These are phyloP conservation scores for Alloascoidea africana DNA, from an alignment of 805 yeast genomes.

Conservation along the genomic window DNA sequence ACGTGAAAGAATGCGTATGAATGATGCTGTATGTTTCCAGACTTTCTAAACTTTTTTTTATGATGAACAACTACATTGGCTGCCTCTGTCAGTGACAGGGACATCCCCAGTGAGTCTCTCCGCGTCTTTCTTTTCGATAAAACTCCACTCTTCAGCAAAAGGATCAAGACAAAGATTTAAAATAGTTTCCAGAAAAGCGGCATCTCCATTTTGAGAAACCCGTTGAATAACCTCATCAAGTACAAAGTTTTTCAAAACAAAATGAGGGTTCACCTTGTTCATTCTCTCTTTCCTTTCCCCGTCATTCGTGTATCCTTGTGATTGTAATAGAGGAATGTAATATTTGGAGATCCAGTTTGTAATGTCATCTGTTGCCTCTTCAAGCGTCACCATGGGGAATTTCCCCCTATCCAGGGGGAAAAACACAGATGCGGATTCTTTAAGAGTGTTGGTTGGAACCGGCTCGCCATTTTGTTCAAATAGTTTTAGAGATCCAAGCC, in stretches of 20 bases:
- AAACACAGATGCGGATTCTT: slow-evolving; percentile 11
- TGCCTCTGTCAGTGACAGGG: slow-evolving; percentile 40
- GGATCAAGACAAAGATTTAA: slow-evolving; percentile 66
- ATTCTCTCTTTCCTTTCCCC: slow-evolving; percentile 26
- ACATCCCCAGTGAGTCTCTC: slow-evolving; percentile 33
- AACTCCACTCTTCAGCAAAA: slow-evolving; percentile 54
- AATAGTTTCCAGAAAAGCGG: slow-evolving; percentile 39
- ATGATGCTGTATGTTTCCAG: no score
- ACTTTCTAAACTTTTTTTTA: no score
- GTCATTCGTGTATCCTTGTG: slow-evolving; percentile 23
- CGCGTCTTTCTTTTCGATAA: slow-evolving; percentile 40
- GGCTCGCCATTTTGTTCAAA: slow-evolving; percentile 18
- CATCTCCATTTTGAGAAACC: slow-evolving; percentile 34
- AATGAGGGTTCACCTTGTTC: slow-evolving; percentile 49
- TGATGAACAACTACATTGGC: slow-evolving; percentile 59
- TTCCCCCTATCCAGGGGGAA: slow-evolving; percentile 19
- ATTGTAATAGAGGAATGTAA: slow-evolving; percentile 28
- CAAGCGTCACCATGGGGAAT: slow-evolving; percentile 13
- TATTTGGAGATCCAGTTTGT: slow-evolving; percentile 34
- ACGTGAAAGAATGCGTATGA: no score
- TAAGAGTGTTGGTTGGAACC: slow-evolving; percentile 3
- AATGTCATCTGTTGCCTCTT: slow-evolving; percentile 26
- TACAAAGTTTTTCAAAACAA: slow-evolving; percentile 77
- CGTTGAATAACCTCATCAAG: slow-evolving; percentile 65
- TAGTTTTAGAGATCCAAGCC: slow-evolving; percentile 34